Base-by-base conservation (phyloP, 2,329 filamentous ascomycete species). In the Pseudopyricularia cyperi region DNA sequence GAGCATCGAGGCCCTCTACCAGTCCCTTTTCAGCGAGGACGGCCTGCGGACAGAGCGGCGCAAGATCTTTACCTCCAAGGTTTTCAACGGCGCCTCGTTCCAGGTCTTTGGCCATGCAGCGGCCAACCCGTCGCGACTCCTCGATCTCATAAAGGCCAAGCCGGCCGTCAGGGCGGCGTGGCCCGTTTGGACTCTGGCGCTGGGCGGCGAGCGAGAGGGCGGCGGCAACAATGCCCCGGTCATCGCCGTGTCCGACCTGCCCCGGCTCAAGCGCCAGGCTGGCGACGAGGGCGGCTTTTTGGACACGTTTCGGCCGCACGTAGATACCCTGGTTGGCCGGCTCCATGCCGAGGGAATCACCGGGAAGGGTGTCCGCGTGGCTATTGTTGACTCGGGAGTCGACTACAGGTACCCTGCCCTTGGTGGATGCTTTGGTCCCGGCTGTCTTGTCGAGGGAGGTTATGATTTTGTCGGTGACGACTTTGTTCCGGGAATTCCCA, bases 351-450 rank as follows among this genome's bases (percentile, higher is more conserved):
- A 37, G 7, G 56, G 56, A 5, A 55, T 56, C 53, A 47, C 49
- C 17, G 57, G 56, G 8, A 55, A 54, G 30, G 57, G 57, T 17
- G 53, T 50, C 7, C 46, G 48, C 8, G 52, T 57, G 14, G 57
- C 49, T 6, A 32, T 58, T 11, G 44, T 58, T 7, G 56, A 57
- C 51, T 55, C 54, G 12, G 56, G 55, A 9, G 47, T 56, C 7
- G 22, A 52, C 24, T 56, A 55, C 26, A 48, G 42, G 8, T 54
- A 58, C 44, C 55, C 56, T 19, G 34, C 48, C n/a, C 65, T 72
- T 5, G 58, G 59, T n/a, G 59, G 58, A 2, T 55, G 59, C 1
- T 56, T 59, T 24, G 60, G 60, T 0, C 44, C 55, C 12, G 59
- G 58, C 0, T 60, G 50, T 51, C 60, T 58, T 46, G 52, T 62